Evolutionary conservation across 1,139 yeast species (phyloP), one percentile per base, ranked within the genome.

Genomic region (Scheffersomyces cryptocercus): DNA sequence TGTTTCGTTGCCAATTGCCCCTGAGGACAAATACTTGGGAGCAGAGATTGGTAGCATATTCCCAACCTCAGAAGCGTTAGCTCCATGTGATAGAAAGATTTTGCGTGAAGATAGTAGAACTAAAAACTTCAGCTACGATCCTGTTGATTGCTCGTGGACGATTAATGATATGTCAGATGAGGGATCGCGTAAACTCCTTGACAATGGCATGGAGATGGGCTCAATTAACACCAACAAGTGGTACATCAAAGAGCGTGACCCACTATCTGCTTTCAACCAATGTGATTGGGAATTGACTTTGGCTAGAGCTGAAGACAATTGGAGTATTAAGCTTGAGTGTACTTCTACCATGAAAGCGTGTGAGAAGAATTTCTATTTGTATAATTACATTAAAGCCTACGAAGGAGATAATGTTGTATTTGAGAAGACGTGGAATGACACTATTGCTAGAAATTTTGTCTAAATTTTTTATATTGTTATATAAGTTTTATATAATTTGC

Each of bases 271-370:
- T 2, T 49, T 42, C 36, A 65, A 62, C 43, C 58, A 61, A 45
- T 64, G 69, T 49, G 54, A 49, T 13, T 69, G 72, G 73, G 63
- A 63, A n/a, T 58, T 67, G 46, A 61, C 56, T 14, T 59, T 67
- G 58, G 71, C 71, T 4, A 61, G 73, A 50, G 63, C 55, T 3
- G 58, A 59, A 39, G 45, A 41, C 29, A 30, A 26, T 28, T 70
- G 74, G 74, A 51, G 58, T 11, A 59, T 63, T 35, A 64, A 55
- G 39, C 33, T 68, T 26, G 61, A 58, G 36, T 55, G 64, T n/a
- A 47, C 46, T 15, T 60, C 71, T 3, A 44, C 48, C 2, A 44
- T 69, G 54, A 56, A 50, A 12, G 45, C 65, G 2, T 71, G 67
- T 38, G 41, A 41, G 4, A 53, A 53, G 0, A 56, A 55, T 45